Conservation (phyloP, 345 rosid genomes). For the Cardiospermum halicacabum region DNA sequence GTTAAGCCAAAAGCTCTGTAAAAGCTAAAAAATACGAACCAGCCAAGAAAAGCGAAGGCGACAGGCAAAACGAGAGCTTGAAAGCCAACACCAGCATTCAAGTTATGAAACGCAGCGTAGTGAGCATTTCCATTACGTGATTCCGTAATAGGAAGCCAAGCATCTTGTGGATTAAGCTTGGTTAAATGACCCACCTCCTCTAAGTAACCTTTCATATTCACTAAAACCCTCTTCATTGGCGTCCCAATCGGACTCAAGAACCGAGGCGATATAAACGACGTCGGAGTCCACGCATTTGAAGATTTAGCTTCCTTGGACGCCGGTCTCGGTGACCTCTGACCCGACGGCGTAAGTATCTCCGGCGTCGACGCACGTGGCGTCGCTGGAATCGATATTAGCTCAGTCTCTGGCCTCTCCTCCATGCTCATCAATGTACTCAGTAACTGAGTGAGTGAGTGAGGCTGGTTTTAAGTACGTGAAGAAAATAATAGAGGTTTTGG, state of each 20-base stretch:
- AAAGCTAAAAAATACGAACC: slow-evolving; percentile 34
- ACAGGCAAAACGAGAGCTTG: slow-evolving; percentile 94
- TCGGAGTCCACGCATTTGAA: slow-evolving; percentile 89
- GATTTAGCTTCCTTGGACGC: slow-evolving; percentile 57
- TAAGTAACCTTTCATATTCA: slow-evolving; percentile 87
- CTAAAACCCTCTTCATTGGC: slow-evolving; percentile 92
- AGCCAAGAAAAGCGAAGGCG: slow-evolving; percentile 94
- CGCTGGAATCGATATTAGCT: slow-evolving; percentile 93
- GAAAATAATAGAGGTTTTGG: slow-evolving; percentile 17
- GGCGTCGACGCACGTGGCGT: slow-evolving; percentile 94
- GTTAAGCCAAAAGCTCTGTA: not conserved
- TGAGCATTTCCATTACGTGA: slow-evolving; percentile 98
- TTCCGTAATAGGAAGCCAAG: slow-evolving; percentile 98
- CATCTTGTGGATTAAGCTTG: slow-evolving; percentile 94
- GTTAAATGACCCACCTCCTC: slow-evolving; percentile 96
- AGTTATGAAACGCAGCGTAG: slow-evolving; percentile 95
- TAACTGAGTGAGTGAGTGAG: not conserved
- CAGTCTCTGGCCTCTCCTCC: slow-evolving; percentile 99
- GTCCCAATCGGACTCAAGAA: slow-evolving; percentile 95
- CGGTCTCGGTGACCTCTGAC: slow-evolving; percentile 93
- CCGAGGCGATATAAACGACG: slow-evolving; percentile 93
- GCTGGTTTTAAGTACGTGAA: slow-evolving; percentile 5
- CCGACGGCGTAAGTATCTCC: slow-evolving; percentile 89
- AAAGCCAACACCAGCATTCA: slow-evolving; percentile 94
- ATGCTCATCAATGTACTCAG: slow-evolving; percentile 16